A percentile compares a stretch with the other conserved stretches of the same genome.
phyloP scores from a whole-genome alignment of 371 early-diverging fungal species.

The Mucor indicus region DNA sequence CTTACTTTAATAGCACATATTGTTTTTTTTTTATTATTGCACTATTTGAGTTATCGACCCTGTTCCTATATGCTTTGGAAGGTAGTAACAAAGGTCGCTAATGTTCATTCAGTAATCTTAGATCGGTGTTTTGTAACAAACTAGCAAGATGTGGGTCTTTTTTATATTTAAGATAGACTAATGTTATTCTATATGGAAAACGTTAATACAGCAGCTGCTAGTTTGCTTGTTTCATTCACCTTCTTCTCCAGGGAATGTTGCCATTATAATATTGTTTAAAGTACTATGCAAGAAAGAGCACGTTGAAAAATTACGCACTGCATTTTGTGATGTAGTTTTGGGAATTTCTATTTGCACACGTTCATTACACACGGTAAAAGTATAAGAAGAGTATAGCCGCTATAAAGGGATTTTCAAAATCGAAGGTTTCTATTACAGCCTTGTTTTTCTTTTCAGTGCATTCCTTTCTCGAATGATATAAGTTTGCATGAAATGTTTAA shows the following conservation, averaged over 20 bases:
- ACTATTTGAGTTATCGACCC: conserved; percentile 11
- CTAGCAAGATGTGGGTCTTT: conserved; percentile 6
- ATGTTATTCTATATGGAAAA: conserved; percentile 11
- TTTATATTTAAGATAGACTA: conserved; percentile 7
- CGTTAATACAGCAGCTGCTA: conserved; percentile 7
- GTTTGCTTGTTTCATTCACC: conserved; percentile 11
- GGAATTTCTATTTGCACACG: too few species aligned
- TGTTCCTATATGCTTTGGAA: conserved; percentile 4
- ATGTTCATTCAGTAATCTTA: conserved; percentile 12
- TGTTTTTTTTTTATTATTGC: conserved; percentile 5
- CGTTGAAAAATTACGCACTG: too few species aligned
- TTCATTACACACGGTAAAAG: too few species aligned
- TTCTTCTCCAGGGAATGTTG: conserved; percentile 8
- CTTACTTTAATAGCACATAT: conserved; percentile 10
- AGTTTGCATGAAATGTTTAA: too few species aligned
- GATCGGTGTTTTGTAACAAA: conserved; percentile 3
- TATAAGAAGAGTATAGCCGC: too few species aligned
- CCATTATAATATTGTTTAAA: conserved; percentile 4
- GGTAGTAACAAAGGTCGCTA: neutral
- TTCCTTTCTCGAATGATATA: too few species aligned
- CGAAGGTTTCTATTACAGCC: too few species aligned
- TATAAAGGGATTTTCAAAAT: too few species aligned
- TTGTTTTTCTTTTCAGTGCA: too few species aligned
- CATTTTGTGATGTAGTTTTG: too few species aligned
- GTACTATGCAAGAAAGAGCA: too few species aligned